Evolutionary conservation across 805 yeast genomes (phyloP).

Genomic region (Saccharomycopsis fibuligera): DNA sequence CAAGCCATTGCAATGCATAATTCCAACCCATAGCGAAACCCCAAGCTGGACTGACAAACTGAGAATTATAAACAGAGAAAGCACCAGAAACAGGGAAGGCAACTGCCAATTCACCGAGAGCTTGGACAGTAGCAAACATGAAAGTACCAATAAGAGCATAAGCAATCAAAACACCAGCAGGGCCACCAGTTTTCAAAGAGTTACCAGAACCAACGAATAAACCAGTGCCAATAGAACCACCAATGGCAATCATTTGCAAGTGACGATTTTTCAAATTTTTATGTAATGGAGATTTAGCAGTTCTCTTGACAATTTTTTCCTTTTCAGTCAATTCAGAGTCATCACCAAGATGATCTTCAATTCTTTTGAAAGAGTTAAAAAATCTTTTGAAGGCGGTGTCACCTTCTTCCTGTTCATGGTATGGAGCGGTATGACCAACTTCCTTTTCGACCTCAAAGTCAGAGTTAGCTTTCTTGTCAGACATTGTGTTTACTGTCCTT

Average conservation of each 20-base stretch:
- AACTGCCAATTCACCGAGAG: conserved; percentile 48
- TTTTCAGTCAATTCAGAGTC: conserved; percentile 30
- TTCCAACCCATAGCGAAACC: conserved; percentile 51
- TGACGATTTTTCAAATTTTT: conserved; percentile 49
- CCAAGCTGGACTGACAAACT: conserved; percentile 49
- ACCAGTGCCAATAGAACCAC: conserved; percentile 71
- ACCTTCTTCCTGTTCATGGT: background rate
- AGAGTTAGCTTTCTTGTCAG: conserved; percentile 21
- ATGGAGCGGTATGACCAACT: conserved; percentile 15
- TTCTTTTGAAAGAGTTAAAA: conserved; percentile 38
- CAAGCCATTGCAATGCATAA: conserved; percentile 50
- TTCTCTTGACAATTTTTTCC: conserved; percentile 35
- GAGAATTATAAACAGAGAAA: conserved; percentile 41
- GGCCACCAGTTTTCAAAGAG: conserved; percentile 55
- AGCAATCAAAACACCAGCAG: conserved; percentile 55
- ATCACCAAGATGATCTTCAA: conserved; percentile 26
- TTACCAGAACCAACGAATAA: conserved; percentile 60
- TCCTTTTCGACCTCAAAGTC: conserved; percentile 21
- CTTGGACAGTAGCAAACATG: conserved; percentile 53
- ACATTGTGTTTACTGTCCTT: conserved; percentile 10
- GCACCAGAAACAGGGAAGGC: conserved; percentile 51
- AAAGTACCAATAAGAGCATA: conserved; percentile 48
- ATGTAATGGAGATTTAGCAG: conserved; percentile 46
- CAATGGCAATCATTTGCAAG: conserved; percentile 62
- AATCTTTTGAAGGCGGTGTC: conserved; percentile 23